Evolutionary conservation across 495 filamentous ascomycete genomes (phyloP).

Genomic region (Podospora sp.): DNA sequence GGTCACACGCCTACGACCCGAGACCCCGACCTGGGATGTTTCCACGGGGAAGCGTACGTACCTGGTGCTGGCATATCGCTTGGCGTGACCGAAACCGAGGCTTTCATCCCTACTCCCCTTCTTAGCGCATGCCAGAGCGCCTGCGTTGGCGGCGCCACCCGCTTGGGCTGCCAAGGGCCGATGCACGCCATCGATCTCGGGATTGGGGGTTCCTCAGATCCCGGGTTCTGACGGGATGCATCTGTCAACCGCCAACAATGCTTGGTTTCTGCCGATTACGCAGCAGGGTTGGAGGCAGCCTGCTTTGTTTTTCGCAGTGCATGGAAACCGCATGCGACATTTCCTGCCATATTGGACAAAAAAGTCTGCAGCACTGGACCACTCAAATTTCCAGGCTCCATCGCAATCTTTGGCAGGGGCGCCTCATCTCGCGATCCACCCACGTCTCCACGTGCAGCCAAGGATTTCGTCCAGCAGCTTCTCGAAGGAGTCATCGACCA

Average conservation of each 20-base stretch:
- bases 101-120: background rate
- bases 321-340: background rate
- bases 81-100: constrained; percentile 12
- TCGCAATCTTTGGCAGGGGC: background rate
- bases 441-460: background rate
- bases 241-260: background rate
- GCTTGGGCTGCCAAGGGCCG: constrained; percentile 6
- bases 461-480: background rate
- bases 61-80: background rate
- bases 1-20: background rate
- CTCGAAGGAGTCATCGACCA: background rate
- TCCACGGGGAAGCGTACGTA: background rate
- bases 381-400: background rate
- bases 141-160: constrained; percentile 3
- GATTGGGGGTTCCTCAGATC: background rate
- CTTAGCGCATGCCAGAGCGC: too few species aligned
- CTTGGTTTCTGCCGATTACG: background rate
- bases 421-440: background rate
- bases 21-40: background rate
- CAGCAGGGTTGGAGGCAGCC: background rate
- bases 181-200: constrained; percentile 1
- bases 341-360: background rate
- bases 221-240: constrained; percentile 2
- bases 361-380: background rate
- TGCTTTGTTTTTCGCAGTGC: background rate